phyloP scores from a whole-genome alignment of 129 eudicot genomes.

The Flaveria ramosissima region DNA sequence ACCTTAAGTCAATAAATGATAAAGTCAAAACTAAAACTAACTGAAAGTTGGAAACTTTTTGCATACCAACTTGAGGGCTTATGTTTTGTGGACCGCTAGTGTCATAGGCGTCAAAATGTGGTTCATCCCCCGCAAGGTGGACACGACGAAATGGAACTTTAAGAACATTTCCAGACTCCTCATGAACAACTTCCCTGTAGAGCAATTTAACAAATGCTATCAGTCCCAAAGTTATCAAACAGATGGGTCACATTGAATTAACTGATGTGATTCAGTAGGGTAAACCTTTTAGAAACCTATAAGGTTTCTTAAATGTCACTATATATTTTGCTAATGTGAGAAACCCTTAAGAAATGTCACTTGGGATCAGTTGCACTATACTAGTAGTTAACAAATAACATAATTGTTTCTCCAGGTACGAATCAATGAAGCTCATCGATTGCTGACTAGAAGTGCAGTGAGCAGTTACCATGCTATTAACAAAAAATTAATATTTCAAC shows the following conservation, averaged over 20 bases:
- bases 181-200: slow-evolving; percentile 80
- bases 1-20: neutral
- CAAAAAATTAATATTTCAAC: neutral
- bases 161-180: slow-evolving; percentile 83
- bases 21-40: neutral
- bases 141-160: slow-evolving; percentile 94
- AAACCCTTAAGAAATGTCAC: neutral
- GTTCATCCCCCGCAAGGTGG: slow-evolving; percentile 88
- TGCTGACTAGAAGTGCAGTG: neutral
- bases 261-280: neutral
- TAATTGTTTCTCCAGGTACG: neutral
- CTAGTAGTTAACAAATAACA: neutral
- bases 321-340: neutral
- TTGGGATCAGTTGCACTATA: neutral
- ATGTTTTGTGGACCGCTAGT: slow-evolving; percentile 98
- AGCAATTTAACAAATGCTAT: slow-evolving; percentile 11
- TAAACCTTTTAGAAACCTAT: too few relatives aligned
- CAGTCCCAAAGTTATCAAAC: slow-evolving; percentile 23
- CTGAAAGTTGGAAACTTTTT: neutral
- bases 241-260: neutral
- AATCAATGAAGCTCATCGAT: neutral
- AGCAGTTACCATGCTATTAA: neutral
- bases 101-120: slow-evolving; percentile 96
- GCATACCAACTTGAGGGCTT: slow-evolving; percentile 77
- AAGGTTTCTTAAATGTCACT: too few relatives aligned